phyloP scores from a whole-genome alignment of 768 basidiomycete genomes.

The Royoungia palumana region DNA sequence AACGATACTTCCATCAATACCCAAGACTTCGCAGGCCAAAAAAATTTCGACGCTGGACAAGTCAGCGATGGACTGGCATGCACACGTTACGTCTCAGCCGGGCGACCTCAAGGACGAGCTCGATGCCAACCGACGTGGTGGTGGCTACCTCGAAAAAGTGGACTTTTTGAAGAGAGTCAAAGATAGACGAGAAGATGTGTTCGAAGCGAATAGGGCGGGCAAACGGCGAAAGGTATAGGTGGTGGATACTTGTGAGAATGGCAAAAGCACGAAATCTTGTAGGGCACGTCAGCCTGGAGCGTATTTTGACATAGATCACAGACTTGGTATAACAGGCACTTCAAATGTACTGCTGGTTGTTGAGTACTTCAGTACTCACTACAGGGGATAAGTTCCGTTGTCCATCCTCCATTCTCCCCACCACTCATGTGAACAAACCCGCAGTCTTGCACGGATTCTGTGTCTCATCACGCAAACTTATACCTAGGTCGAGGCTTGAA shows the following conservation, averaged over 20 bases:
- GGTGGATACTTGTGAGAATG: background rate
- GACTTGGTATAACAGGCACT: background rate
- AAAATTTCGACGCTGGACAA: constrained; percentile 84
- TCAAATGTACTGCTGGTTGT: too few relatives aligned
- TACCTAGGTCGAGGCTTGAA: too few relatives aligned
- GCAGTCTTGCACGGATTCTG: constrained; percentile 25
- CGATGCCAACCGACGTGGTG: constrained; percentile 65
- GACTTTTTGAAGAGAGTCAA: constrained; percentile 79
- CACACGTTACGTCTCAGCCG: constrained; percentile 51
- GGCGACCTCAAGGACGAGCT: constrained; percentile 62
- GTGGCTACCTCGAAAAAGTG: constrained; percentile 81
- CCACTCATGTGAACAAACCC: background rate
- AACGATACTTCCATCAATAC: constrained; percentile 51
- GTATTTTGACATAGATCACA: background rate
- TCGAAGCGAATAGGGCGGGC: constrained; percentile 53
- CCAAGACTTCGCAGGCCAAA: constrained; percentile 55
- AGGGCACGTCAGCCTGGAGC: constrained; percentile 9
- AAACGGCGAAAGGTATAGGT: constrained; percentile 43
- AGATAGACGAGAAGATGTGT: constrained; percentile 60
- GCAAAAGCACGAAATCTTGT: background rate
- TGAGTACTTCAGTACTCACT: constrained; percentile 1
- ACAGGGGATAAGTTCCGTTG: constrained; percentile 1
- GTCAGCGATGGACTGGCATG: constrained; percentile 82
- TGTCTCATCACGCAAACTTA: constrained; percentile 39
- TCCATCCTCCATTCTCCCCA: background rate